Evolutionary conservation across 2,329 filamentous ascomycete species (phyloP).

Genomic region (Septoria linicola): DNA sequence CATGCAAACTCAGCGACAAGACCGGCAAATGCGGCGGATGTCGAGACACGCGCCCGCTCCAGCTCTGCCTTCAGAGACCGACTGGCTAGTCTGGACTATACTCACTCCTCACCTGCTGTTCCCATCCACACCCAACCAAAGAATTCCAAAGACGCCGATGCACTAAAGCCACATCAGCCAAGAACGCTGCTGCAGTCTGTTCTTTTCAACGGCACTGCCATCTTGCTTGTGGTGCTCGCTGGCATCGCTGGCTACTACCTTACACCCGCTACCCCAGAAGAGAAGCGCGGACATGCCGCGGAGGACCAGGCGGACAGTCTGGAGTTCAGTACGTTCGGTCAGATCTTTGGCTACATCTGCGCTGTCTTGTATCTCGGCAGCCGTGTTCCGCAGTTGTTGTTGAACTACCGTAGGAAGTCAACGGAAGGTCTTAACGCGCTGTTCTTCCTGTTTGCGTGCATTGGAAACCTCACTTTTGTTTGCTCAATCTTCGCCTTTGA

Average conservation of each 20-base stretch:
- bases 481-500: conserved; percentile 89
- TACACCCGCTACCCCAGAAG: conserved; percentile 48
- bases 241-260: conserved; percentile 86
- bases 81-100: conserved; percentile 59
- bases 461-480: conserved; percentile 92
- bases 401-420: conserved; percentile 89
- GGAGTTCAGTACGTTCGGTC: conserved; percentile 72
- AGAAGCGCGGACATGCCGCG: conserved; percentile 29
- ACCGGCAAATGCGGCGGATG: conserved; percentile 29
- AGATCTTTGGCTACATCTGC: conserved; percentile 92
- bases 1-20: conserved; percentile 23
- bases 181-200: conserved; percentile 50
- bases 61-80: conserved; percentile 47
- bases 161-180: conserved; percentile 42
- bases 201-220: conserved; percentile 71
- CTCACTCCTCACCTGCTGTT: conserved; percentile 76
- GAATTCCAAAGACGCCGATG: conserved; percentile 33
- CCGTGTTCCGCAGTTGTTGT: conserved; percentile 81
- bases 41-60: conserved; percentile 34
- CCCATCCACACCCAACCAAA: conserved; percentile 64
- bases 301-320: conserved; percentile 52
- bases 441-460: conserved; percentile 94
- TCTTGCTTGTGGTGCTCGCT: conserved; percentile 78
- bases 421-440: conserved; percentile 91
- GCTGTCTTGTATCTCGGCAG: conserved; percentile 85